Conservation (phyloP, 225 moss, liverwort and hornwort genomes). For the Climacium dendroides region DNA sequence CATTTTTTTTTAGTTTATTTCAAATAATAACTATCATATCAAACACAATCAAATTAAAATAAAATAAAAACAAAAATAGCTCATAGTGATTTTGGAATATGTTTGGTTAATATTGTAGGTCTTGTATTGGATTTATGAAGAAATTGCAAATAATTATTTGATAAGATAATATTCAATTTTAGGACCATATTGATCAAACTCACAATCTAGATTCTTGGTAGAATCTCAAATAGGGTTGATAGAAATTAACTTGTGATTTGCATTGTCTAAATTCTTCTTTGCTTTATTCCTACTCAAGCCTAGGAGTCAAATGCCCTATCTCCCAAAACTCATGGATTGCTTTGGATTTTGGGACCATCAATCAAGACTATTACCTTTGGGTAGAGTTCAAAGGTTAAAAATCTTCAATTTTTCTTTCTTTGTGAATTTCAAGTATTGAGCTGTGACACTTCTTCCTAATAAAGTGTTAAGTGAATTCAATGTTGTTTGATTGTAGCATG, state of each 20-base stretch:
- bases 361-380: too few relatives aligned
- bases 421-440: not conserved
- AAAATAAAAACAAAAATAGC: not conserved
- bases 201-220: not conserved
- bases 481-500: not conserved
- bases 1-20: not conserved
- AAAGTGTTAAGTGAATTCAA: not conserved
- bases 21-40: not conserved
- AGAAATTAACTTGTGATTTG: accelerated
- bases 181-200: not conserved
- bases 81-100: not conserved
- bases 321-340: not conserved
- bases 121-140: too few relatives aligned
- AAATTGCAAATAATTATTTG: not conserved
- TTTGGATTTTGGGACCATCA: not conserved
- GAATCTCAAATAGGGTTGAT: too few relatives aligned
- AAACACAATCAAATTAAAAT: not conserved
- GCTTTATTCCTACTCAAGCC: not conserved
- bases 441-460: too few relatives aligned
- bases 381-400: not conserved
- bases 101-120: not conserved
- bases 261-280: not conserved
- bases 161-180: not conserved
- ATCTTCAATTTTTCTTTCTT: too few relatives aligned
- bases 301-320: not conserved